Evolutionary conservation across 371 early-diverging fungal species (phyloP).

Genomic region (Mortierella sp.): DNA sequence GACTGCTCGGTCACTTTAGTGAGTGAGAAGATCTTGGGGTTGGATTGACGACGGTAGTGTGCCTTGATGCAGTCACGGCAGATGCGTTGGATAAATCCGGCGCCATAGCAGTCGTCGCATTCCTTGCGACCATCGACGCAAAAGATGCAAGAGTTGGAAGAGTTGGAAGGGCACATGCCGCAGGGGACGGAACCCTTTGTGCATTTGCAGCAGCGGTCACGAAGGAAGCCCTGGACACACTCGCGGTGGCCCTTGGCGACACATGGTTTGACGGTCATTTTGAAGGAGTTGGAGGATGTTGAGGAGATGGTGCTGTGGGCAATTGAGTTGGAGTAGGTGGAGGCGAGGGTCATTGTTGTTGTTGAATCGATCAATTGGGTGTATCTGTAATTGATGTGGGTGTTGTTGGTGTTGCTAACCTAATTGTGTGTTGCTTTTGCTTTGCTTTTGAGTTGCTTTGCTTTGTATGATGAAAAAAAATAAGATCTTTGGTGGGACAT

Average conservation of each 20-base stretch:
- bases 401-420: not conserved
- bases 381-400: not conserved
- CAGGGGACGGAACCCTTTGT: slow-evolving; percentile 35
- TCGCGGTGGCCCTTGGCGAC: slow-evolving; percentile 36
- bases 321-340: slow-evolving; percentile 5
- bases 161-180: slow-evolving; percentile 30
- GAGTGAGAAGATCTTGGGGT: not conserved
- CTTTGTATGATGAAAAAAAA: not conserved
- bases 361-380: not conserved
- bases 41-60: slow-evolving; percentile 35
- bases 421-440: not conserved
- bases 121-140: slow-evolving; percentile 39
- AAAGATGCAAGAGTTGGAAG: slow-evolving; percentile 26
- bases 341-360: not conserved
- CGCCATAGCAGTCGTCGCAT: slow-evolving; percentile 45
- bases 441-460: not conserved
- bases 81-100: slow-evolving; percentile 44
- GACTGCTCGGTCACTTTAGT: slow-evolving; percentile 30
- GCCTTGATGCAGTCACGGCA: slow-evolving; percentile 46
- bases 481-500: not conserved
- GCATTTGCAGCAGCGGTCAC: slow-evolving; percentile 43
- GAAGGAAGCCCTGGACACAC: slow-evolving; percentile 45
- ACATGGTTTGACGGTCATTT: slow-evolving; percentile 36
- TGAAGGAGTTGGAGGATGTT: not conserved
- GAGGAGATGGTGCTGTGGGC: slow-evolving; percentile 2